phyloP scores from a whole-genome alignment of 2,329 filamentous ascomycete genomes.

The Cladosporium oxysporum region DNA sequence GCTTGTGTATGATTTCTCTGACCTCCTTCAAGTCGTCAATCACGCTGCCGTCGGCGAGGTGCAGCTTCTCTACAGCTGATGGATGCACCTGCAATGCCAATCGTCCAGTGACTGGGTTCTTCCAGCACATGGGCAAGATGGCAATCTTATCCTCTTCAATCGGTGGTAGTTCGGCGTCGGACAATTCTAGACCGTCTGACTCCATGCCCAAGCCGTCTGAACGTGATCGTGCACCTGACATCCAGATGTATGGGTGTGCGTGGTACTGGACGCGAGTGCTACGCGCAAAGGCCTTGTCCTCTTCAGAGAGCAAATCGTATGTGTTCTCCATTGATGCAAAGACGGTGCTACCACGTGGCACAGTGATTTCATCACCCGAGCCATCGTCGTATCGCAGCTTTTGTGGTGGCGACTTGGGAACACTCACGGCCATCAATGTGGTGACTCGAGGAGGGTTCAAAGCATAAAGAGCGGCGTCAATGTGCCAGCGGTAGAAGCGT shows the following conservation, averaged over 20 bases:
- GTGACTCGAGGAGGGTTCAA: constrained; percentile 74
- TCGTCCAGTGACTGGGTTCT: constrained; percentile 69
- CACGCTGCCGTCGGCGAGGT: constrained; percentile 65
- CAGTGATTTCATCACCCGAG: constrained; percentile 63
- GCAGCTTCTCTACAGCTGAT: constrained; percentile 68
- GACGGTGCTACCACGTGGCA: constrained; percentile 74
- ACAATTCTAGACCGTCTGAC: constrained; percentile 65
- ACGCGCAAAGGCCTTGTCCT: constrained; percentile 68
- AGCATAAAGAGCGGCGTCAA: constrained; percentile 75
- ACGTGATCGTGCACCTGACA: constrained; percentile 67
- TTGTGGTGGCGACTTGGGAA: constrained; percentile 67
- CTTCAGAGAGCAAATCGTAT: constrained; percentile 65
- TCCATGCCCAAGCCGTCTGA: constrained; percentile 71
- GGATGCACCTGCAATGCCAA: constrained; percentile 75
- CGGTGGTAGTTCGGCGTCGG: constrained; percentile 60
- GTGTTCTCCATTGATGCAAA: constrained; percentile 72
- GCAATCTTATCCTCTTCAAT: constrained; percentile 69
- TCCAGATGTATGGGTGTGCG: constrained; percentile 80
- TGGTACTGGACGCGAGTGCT: constrained; percentile 72
- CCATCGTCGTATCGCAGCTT: constrained; percentile 74
- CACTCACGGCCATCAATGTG: constrained; percentile 70
- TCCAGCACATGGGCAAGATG: constrained; percentile 74
- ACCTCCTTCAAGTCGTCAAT: constrained; percentile 69
- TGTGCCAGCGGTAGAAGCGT: constrained; percentile 76
- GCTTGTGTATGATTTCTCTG: constrained; percentile 67